phyloP scores from a whole-genome alignment of 495 filamentous ascomycete genomes.

The Pyrenopolyporus hunteri region DNA sequence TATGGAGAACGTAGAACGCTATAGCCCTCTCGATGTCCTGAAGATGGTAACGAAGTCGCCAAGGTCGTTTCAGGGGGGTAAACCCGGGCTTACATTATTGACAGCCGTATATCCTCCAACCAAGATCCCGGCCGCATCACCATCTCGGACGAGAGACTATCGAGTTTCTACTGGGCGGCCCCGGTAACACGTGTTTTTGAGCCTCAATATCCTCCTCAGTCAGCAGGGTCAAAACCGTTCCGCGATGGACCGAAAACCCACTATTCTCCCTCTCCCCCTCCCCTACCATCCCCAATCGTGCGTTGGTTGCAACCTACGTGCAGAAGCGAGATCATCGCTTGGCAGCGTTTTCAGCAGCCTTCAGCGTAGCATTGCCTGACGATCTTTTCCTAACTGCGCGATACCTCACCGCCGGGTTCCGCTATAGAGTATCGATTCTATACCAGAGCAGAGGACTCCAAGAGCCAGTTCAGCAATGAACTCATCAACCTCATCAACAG shows the following conservation, averaged over 20 bases:
- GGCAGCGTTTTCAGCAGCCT: conserved; percentile 38
- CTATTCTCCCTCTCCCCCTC: not conserved
- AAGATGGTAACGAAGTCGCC: conserved; percentile 15
- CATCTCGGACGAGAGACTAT: conserved; percentile 16
- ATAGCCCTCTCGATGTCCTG: conserved; percentile 4
- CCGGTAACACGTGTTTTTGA: conserved; percentile 34
- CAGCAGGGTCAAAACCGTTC: conserved; percentile 8
- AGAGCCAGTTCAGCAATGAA: conserved; percentile 21
- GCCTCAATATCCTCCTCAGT: conserved; percentile 27
- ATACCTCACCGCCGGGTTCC: conserved; percentile 26
- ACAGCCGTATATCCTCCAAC: conserved; percentile 36
- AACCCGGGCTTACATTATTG: conserved; percentile 25
- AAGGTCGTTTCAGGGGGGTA: conserved; percentile 28
- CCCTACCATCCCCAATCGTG: conserved; percentile 11
- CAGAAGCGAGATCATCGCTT: conserved; percentile 39
- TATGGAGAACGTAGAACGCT: no score
- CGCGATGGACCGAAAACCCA: conserved; percentile 6
- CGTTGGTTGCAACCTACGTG: conserved; percentile 26
- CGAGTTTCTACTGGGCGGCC: conserved; percentile 8
- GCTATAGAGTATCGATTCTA: conserved; percentile 19
- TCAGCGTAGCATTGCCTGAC: conserved; percentile 24
- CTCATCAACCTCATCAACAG: not conserved
- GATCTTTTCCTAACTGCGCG: conserved; percentile 30
- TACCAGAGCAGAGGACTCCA: not conserved
- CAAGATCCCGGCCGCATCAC: conserved; percentile 26